Conservation (phyloP, 2,329 filamentous ascomycete species). For the Ophiostoma quercus region DNA sequence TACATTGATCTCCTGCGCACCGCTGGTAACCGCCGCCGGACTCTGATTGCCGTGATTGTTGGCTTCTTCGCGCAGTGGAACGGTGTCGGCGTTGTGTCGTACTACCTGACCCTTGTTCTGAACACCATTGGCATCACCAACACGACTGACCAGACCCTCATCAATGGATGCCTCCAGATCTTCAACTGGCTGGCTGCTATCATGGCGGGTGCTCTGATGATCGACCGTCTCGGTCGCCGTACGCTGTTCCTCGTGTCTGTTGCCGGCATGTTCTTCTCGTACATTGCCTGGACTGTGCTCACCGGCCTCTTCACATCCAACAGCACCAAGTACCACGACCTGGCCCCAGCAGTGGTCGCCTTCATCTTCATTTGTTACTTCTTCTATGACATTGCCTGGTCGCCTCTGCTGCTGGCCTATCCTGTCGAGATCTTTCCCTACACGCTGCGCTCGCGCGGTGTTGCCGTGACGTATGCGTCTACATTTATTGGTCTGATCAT, state of each 20-base stretch:
- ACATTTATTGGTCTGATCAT: constrained; percentile 10
- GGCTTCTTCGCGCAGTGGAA: constrained; percentile 24
- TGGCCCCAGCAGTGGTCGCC: constrained; percentile 31
- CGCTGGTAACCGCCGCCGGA: constrained; percentile 20
- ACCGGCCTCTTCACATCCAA: constrained; percentile 16
- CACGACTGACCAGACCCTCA: constrained; percentile 32
- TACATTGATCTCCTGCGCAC: neutral
- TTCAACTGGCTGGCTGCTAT: constrained; percentile 38
- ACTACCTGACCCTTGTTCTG: constrained; percentile 36
- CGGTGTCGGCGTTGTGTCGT: constrained; percentile 29
- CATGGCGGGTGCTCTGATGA: constrained; percentile 36
- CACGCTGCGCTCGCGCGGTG: constrained; percentile 18
- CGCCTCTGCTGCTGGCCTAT: constrained; percentile 13
- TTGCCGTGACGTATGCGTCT: constrained; percentile 13
- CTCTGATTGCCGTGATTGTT: constrained; percentile 21
- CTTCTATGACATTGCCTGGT: constrained; percentile 33
- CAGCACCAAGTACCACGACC: constrained; percentile 26
- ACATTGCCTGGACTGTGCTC: constrained; percentile 37
- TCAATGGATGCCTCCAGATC: constrained; percentile 23
- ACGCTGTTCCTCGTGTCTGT: constrained; percentile 38
- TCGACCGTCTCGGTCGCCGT: constrained; percentile 42
- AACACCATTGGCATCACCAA: constrained; percentile 35
- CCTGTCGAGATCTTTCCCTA: constrained; percentile 22
- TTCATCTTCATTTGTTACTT: constrained; percentile 36
- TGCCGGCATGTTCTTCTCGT: constrained; percentile 33